Base-by-base conservation (phyloP, 2,329 filamentous ascomycete genomes). In the Clathrospora elynae region DNA sequence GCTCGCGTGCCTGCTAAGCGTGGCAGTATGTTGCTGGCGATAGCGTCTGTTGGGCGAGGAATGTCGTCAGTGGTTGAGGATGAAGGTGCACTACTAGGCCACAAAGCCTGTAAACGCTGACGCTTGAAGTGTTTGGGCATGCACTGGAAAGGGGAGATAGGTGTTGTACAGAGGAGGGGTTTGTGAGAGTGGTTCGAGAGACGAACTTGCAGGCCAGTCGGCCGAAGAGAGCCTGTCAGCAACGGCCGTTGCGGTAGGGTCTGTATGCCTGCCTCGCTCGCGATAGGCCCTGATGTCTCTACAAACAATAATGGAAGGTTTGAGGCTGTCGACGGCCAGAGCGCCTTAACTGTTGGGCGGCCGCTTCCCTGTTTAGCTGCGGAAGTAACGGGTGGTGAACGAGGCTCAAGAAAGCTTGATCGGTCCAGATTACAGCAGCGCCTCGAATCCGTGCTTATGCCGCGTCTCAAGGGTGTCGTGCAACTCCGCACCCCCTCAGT, bases 21-120 rank as follows among this genome's bases (percentile, higher is more conserved):
- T 31, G 46, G 44, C 23, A 22, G 13, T 35, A 24, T 14, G 16
- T 44, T 32, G 31, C 32, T 31, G 23, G 37, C 22, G 33, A 34
- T 36, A 50, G 42, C 16, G 31, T 53, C 57, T 60, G 40, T 36
- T 44, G 32, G 35, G 20, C 35, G 22, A 61, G 45, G 40, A 47
- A 63, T 55, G 47, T 57, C 38, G 60, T 66, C 52, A 66, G 62
- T 62, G 4, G 54, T 51, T 57, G 55, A 53, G 25, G 57, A 56
- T 53, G 49, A 20, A 7, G 36, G 42, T 35, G 34, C 49, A 33
- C 43, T 35, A 39, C 38, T 42, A 20, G 46, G 46, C 52, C 37
- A 53, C 32, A 61, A 19, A 20, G 49, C 44, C 26, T 44, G 40
- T 37, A 58, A 38, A 46, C 42, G 51, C 35, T 48, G 49, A 46